These are phyloP conservation scores for Clitocybe nebularis DNA, from an alignment of 1,284 basidiomycete species.

Conservation along the genomic window DNA sequence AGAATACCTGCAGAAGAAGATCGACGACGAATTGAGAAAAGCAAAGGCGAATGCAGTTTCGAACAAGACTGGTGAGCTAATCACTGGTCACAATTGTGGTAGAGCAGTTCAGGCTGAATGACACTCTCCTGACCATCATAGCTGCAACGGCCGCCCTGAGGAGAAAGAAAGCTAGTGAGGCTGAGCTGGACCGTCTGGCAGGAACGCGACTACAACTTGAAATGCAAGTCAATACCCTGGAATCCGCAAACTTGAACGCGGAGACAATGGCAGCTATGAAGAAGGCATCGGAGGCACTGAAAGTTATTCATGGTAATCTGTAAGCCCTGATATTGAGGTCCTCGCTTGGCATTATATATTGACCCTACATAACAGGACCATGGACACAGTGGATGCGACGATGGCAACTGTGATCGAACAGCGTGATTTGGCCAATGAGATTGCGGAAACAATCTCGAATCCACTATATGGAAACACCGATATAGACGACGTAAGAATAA, in stretches of 20 bases:
- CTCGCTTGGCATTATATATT: not conserved
- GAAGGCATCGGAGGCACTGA: conserved; percentile 90
- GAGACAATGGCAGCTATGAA: conserved; percentile 99
- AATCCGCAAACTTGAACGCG: conserved; percentile 97
- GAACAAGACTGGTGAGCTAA: conserved; percentile 83
- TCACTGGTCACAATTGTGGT: conserved; percentile 3
- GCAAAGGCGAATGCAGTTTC: conserved; percentile 91
- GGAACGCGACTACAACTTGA: conserved; percentile 92
- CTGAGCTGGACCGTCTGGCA: conserved; percentile 84
- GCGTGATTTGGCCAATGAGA: conserved; percentile 92
- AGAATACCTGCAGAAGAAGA: conserved; percentile 94
- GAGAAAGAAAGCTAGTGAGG: conserved; percentile 91
- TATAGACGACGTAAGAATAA: conserved; percentile 67
- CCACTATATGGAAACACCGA: conserved; percentile 65
- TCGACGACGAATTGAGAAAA: conserved; percentile 92
- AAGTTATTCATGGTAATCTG: conserved; percentile 90
- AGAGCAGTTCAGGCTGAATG: conserved; percentile 6
- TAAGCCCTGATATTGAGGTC: conserved; percentile 41
- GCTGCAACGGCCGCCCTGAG: conserved; percentile 89
- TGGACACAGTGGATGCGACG: conserved; percentile 89
- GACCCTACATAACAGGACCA: conserved; percentile 50
- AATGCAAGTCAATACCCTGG: conserved; percentile 95
- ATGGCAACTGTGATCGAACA: conserved; percentile 93
- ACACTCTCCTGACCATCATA: conserved; percentile 24
- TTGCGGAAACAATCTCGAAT: conserved; percentile 91